Evolutionary conservation across 768 basidiomycete genomes (phyloP).

Genomic region (Tulasnella sp.): DNA sequence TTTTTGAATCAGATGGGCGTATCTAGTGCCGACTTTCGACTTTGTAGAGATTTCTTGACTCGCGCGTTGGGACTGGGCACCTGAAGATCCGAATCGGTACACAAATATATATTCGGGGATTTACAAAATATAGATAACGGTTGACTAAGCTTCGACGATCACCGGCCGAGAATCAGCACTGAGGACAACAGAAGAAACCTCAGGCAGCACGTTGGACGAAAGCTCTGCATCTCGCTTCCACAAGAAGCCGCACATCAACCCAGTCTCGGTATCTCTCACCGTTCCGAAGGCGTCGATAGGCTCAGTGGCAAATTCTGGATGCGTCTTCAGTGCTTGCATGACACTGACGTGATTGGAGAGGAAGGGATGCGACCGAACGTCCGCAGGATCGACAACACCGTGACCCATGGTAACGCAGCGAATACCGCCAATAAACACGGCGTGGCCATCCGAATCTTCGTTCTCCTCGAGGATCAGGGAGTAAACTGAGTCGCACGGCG

Average conservation of each 20-base stretch:
- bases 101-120: not conserved
- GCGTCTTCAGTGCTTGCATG: slow-evolving; percentile 17
- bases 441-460: slow-evolving; percentile 34
- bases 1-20: too few relatives aligned
- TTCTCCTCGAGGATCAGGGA: slow-evolving; percentile 35
- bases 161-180: not conserved
- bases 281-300: slow-evolving; percentile 32
- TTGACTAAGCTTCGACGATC: not conserved
- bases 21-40: not conserved
- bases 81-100: not conserved
- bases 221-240: slow-evolving; percentile 4
- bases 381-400: slow-evolving; percentile 32
- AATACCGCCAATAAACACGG: slow-evolving; percentile 32
- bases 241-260: slow-evolving; percentile 30
- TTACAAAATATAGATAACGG: not conserved
- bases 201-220: not conserved
- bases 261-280: slow-evolving; percentile 10
- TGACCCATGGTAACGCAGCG: slow-evolving; percentile 36
- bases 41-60: not conserved
- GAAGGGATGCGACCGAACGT: slow-evolving; percentile 36
- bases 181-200: not conserved
- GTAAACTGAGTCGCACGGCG: slow-evolving; percentile 35
- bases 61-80: too few relatives aligned
- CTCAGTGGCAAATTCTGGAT: slow-evolving; percentile 11
- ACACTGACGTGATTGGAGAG: slow-evolving; percentile 35